Conservation (phyloP, 129 eudicot genomes). For the Sambucus nigra region DNA sequence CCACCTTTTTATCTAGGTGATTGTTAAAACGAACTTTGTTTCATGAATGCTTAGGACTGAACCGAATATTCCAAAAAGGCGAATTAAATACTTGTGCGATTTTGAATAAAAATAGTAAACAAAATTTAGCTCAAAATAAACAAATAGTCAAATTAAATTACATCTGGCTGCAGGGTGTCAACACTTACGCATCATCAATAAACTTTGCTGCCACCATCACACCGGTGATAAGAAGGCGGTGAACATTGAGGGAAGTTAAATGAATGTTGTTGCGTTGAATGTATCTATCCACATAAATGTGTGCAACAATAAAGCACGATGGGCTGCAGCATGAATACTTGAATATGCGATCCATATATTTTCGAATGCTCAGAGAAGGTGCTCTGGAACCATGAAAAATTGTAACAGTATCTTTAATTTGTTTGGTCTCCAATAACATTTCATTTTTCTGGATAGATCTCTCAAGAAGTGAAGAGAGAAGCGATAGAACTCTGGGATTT, state of each 20-base stretch:
- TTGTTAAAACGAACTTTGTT: too few relatives aligned
- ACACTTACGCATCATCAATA: slow-evolving; percentile 79
- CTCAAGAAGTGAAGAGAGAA: slow-evolving; percentile 51
- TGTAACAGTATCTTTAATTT: slow-evolving; percentile 36
- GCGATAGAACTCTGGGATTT: slow-evolving; percentile 50
- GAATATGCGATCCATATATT: slow-evolving; percentile 56
- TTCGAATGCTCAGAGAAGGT: slow-evolving; percentile 53
- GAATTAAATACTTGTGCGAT: too few relatives aligned
- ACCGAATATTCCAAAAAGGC: too few relatives aligned
- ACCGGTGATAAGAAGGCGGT: slow-evolving; percentile 71
- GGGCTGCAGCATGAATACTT: slow-evolving; percentile 77
- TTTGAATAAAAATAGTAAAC: too few relatives aligned
- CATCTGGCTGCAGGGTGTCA: neutral
- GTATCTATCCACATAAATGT: slow-evolving; percentile 55
- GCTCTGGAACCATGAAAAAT: slow-evolving; percentile 71
- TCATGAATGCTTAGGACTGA: too few relatives aligned
- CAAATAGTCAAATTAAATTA: too few relatives aligned
- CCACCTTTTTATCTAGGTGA: too few relatives aligned
- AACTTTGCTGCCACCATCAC: slow-evolving; percentile 71
- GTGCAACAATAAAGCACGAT: slow-evolving; percentile 67
- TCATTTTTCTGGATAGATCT: slow-evolving; percentile 47
- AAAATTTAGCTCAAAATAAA: too few relatives aligned
- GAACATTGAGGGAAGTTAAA: slow-evolving; percentile 59
- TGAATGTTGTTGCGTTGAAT: slow-evolving; percentile 24
- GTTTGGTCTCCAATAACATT: slow-evolving; percentile 31